Evolutionary conservation across 106 monocot species (phyloP).

Genomic region (Dioscorea dumetorum): DNA sequence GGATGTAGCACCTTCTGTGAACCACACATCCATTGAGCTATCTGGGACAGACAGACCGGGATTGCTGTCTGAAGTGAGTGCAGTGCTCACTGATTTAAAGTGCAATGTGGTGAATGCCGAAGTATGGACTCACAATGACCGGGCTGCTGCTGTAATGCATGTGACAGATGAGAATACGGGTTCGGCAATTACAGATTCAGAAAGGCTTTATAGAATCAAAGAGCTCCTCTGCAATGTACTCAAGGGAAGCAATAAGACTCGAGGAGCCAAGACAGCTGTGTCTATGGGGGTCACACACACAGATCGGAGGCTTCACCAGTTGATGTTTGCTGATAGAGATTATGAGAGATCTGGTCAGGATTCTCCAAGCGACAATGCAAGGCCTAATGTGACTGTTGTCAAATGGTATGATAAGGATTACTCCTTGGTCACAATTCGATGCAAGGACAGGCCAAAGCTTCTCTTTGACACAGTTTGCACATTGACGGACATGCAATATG

Average conservation of each 20-base stretch:
- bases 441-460: constrained; percentile 29
- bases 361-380: not conserved
- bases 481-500: constrained; percentile 26
- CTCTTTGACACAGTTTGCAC: constrained; percentile 32
- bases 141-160: constrained; percentile 25
- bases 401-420: constrained; percentile 23
- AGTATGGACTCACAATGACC: constrained; percentile 26
- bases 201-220: constrained; percentile 10
- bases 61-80: constrained; percentile 27
- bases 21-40: constrained; percentile 22
- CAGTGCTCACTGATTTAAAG: constrained; percentile 19
- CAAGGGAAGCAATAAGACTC: constrained; percentile 6
- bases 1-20: not conserved
- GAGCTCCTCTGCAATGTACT: constrained; percentile 23
- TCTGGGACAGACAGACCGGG: constrained; percentile 29
- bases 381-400: constrained; percentile 14
- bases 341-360: constrained; percentile 4
- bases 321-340: constrained; percentile 31
- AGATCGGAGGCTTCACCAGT: constrained; percentile 29
- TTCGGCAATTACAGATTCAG: constrained; percentile 12
- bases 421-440: constrained; percentile 18
- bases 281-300: constrained; percentile 17
- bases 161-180: constrained; percentile 16
- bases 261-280: constrained; percentile 15
- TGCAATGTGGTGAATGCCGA: constrained; percentile 26